Conservation (phyloP, 2,329 filamentous ascomycete genomes). For the Colletotrichum sublineola region DNA sequence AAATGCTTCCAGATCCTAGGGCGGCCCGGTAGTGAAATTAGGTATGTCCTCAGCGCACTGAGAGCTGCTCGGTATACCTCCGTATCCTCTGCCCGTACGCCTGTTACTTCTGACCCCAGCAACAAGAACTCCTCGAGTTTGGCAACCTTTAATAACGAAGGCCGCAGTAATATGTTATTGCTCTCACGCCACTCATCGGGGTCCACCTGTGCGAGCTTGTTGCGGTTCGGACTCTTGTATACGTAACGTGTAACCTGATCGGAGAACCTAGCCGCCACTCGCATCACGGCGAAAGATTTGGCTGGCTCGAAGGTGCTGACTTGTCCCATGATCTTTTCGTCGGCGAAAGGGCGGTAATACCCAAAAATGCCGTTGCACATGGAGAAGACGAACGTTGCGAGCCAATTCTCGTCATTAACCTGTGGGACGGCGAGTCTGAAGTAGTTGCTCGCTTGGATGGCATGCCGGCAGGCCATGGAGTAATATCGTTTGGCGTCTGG, state of each 20-base stretch:
- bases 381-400: constrained; percentile 37
- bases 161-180: constrained; percentile 18
- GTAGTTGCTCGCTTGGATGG: constrained; percentile 42
- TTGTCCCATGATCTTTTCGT: constrained; percentile 39
- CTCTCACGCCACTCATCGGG: constrained; percentile 32
- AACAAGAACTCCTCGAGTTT: constrained; percentile 32
- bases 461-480: constrained; percentile 41
- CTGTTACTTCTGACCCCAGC: constrained; percentile 24
- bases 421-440: constrained; percentile 39
- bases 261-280: constrained; percentile 37
- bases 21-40: constrained; percentile 30
- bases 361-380: constrained; percentile 43
- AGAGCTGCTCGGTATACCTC: constrained; percentile 26
- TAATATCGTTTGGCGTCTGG: constrained; percentile 41
- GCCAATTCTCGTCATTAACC: constrained; percentile 42
- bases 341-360: constrained; percentile 40
- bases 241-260: constrained; percentile 36
- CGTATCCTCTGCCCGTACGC: constrained; percentile 13
- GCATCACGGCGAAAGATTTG: constrained; percentile 35
- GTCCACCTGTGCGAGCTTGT: constrained; percentile 38
- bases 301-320: constrained; percentile 32
- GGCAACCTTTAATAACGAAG: constrained; percentile 24
- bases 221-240: constrained; percentile 36
- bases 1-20: constrained; percentile 42
- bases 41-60: constrained; percentile 34